Conservation (phyloP, 805 yeast genomes). For the Saturnispora sanitii region DNA sequence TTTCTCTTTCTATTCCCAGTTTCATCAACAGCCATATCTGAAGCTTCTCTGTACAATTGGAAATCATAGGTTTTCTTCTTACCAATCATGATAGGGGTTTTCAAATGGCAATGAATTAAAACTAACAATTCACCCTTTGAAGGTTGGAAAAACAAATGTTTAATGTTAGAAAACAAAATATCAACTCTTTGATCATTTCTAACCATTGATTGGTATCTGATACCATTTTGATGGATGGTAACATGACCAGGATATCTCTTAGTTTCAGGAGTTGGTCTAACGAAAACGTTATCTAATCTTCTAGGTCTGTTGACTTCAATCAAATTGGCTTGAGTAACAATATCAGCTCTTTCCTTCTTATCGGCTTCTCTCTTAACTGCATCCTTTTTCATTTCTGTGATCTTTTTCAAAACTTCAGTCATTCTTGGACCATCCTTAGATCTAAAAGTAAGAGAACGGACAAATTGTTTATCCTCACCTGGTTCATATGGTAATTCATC, state of each 20-base stretch:
- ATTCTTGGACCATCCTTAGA: conserved; percentile 86
- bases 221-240: conserved; percentile 92
- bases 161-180: conserved; percentile 79
- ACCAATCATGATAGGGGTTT: conserved; percentile 89
- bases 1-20: conserved; percentile 89
- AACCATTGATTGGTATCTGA: conserved; percentile 81
- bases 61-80: conserved; percentile 92
- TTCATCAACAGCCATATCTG: conserved; percentile 93
- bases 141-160: conserved; percentile 91
- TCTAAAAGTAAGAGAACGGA: conserved; percentile 79
- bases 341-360: conserved; percentile 86
- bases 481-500: conserved; percentile 89
- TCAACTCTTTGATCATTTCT: conserved; percentile 82
- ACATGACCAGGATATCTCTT: conserved; percentile 87
- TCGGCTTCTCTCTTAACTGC: conserved; percentile 86
- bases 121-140: conserved; percentile 91
- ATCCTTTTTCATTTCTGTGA: conserved; percentile 85
- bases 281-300: conserved; percentile 78
- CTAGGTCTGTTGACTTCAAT: conserved; percentile 78
- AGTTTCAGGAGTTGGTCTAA: conserved; percentile 96
- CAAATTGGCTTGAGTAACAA: conserved; percentile 82
- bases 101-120: conserved; percentile 83
- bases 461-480: conserved; percentile 73
- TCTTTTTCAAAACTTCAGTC: conserved; percentile 80
- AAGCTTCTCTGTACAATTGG: conserved; percentile 93